A percentile compares a stretch with the other conserved stretches of the same genome.
These are phyloP conservation scores for Penicillium sp. DNA, from an alignment of 2,329 filamentous ascomycete genomes.

Conservation along the genomic window DNA sequence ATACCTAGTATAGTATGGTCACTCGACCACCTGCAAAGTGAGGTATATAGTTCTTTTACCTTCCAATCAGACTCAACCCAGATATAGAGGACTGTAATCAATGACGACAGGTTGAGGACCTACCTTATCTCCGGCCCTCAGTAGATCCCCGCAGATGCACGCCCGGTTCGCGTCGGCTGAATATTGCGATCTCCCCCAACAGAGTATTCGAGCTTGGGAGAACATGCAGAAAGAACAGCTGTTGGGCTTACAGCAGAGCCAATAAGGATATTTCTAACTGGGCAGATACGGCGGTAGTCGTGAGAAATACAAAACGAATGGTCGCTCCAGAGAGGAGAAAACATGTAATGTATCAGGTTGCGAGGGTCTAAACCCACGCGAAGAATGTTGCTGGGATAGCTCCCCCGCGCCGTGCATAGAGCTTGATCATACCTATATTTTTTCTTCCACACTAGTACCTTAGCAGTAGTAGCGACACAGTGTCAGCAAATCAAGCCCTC, in stretches of 20 bases:
- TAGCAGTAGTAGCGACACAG: not conserved
- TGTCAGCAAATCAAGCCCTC: not conserved
- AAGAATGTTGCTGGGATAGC: constrained; percentile 8
- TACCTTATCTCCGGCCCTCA: not conserved
- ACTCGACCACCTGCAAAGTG: not conserved
- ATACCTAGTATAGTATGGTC: not conserved
- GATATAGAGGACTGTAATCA: not conserved
- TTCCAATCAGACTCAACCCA: not conserved
- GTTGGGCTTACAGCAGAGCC: not conserved
- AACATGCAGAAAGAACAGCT: not conserved
- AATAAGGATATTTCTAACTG: not conserved
- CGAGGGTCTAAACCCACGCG: not conserved
- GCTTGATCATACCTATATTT: not conserved
- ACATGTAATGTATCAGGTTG: not conserved
- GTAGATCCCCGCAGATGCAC: not conserved
- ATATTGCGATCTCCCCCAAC: constrained; percentile 2
- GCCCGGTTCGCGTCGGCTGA: not conserved
- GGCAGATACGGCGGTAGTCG: not conserved
- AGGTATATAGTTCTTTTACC: not conserved
- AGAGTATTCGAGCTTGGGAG: not conserved
- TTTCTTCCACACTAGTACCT: not conserved
- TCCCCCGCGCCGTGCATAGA: not conserved
- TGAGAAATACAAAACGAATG: not conserved
- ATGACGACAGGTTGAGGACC: not conserved
- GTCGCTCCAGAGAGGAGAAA: not conserved